Evolutionary conservation across 2,329 filamentous ascomycete species (phyloP), one percentile per base, ranked within the genome.

Genomic region (Raffaelea albimanens): DNA sequence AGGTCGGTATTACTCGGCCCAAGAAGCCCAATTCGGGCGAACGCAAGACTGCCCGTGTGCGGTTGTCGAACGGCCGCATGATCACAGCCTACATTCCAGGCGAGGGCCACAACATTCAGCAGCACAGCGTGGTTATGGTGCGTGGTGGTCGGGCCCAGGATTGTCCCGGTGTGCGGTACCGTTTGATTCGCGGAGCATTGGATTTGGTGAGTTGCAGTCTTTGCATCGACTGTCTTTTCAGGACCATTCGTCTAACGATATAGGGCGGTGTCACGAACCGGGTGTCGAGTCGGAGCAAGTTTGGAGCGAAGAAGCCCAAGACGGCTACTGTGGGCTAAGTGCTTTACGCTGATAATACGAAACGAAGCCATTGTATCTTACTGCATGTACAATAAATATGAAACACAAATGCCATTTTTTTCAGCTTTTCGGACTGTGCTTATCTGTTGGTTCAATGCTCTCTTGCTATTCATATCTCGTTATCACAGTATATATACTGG

Each of bases 21-120:
- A 98, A 98, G 82, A 98, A 98, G 70, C 93, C 93, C 55, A 98
- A 98, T 68, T 98, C 93, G 23, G 93, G 90, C 48, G 89, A 97
- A 75, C 77, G 93, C 54, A 98, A 98, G 74, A 93, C 88, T 49
- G 91, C 91, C 3, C 87, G 91, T 73, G 84, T 98, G 19, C 76
- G 90, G 57, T 72, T 98, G 63, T 93, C 86, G 51, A 90, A 80
- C 54, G 93, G 93, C 47, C 87, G 82, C 62, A 78, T 94, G 50
- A 75, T 98, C 53, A 95, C 88, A 50, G 87, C 87, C 22, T 97
- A 96, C 71, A 96, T 98, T 61, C 89, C 90, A 31, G 93, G 93
- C 45, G 91, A 97, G 78, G 91, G 93, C 43, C 93, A 98, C 70
- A 98, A 97, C 67, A 90, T 97, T 56, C 91, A 97, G 75, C 93